These are phyloP conservation scores for Vairimorpha apis DNA, from an alignment of 371 early-diverging fungal genomes.

Conservation along the genomic window DNA sequence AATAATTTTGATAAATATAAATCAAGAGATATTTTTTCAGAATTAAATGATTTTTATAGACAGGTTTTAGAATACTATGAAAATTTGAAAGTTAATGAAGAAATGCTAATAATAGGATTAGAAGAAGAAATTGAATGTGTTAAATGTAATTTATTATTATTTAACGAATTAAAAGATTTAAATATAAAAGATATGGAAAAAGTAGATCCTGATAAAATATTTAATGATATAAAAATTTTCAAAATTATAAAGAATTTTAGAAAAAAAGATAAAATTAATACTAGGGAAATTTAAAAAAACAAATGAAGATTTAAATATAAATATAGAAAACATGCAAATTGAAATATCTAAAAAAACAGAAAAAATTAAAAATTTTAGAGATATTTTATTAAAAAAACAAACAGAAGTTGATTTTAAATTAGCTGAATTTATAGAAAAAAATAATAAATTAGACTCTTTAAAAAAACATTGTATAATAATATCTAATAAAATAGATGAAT, in stretches of 20 bases:
- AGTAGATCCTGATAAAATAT: conserved; percentile 72
- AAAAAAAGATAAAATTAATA: conserved; percentile 67
- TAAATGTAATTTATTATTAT: not conserved
- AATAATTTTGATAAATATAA: not conserved
- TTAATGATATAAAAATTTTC: conserved; percentile 70
- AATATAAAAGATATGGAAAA: not conserved
- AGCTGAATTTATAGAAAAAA: not conserved
- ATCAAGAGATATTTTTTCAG: too few species aligned
- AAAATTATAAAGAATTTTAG: conserved; percentile 67
- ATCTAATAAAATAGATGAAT: too few species aligned
- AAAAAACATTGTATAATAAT: too few species aligned
- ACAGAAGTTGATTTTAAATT: not conserved
- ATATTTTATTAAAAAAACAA: not conserved
- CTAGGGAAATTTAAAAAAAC: conserved; percentile 70
- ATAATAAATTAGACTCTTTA: not conserved
- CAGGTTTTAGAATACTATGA: not conserved
- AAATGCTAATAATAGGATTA: conserved; percentile 6
- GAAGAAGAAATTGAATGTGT: not conserved
- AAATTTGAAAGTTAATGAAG: not conserved
- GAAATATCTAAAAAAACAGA: conserved; percentile 15
- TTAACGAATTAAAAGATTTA: conserved; percentile 12
- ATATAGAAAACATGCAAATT: not conserved
- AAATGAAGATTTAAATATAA: conserved; percentile 62
- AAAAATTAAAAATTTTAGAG: not conserved
- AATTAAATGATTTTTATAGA: too few species aligned